phyloP scores from a whole-genome alignment of 257 asterid genomes.

The Solanum pennellii region DNA sequence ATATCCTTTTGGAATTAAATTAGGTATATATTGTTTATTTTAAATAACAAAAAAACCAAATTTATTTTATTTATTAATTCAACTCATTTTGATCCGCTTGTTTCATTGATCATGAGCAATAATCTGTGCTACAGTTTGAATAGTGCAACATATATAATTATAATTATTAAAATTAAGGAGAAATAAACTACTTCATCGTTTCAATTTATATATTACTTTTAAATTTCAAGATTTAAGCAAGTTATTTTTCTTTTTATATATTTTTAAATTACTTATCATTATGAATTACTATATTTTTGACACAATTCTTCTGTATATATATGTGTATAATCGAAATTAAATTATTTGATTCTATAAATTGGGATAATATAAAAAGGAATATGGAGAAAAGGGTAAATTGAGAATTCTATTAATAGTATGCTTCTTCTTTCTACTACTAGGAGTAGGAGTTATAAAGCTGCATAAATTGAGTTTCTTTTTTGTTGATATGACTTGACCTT shows the following conservation, averaged over 20 bases:
- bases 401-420: slow-evolving; percentile 11
- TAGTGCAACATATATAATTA: neutral
- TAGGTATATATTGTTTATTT: too few species aligned
- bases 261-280: too few species aligned
- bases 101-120: neutral
- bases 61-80: too few species aligned
- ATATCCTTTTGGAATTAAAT: too few species aligned
- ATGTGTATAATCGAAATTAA: too few species aligned
- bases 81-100: too few species aligned
- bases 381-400: neutral
- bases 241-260: too few species aligned
- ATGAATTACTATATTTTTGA: too few species aligned
- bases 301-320: too few species aligned
- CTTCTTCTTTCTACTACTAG: neutral
- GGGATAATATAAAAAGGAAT: neutral
- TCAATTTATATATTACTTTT: neutral
- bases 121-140: neutral
- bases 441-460: slow-evolving; percentile 2
- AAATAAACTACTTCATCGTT: neutral
- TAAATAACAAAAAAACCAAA: too few species aligned
- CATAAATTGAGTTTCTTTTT: neutral
- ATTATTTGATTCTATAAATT: too few species aligned
- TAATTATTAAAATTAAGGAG: neutral
- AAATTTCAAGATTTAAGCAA: neutral
- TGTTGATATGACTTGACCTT: slow-evolving; percentile 10